Evolutionary conservation across 225 moss, liverwort and hornwort species (phyloP).

Genomic region (Marchantia polymorpha): DNA sequence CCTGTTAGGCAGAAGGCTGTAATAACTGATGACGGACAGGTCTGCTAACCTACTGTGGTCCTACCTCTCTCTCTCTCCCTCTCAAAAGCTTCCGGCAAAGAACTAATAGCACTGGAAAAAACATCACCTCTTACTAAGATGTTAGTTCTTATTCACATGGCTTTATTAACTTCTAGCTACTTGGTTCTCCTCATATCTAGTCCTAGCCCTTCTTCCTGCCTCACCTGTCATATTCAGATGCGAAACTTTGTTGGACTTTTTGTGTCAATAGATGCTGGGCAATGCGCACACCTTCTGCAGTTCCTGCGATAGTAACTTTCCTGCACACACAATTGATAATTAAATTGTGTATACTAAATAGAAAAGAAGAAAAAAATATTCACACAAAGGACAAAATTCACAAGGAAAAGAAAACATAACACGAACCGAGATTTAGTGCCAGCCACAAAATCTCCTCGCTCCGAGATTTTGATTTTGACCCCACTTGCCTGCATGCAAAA

Average conservation of each 20-base stretch:
- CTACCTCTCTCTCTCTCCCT: conserved; percentile 6
- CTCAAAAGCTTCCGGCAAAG: no score
- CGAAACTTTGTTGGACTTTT: conserved; percentile 52
- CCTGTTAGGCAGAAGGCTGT: conserved; percentile 3
- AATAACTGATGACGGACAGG: neutral
- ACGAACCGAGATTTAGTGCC: conserved; percentile 54
- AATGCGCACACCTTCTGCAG: conserved; percentile 51
- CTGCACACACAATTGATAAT: conserved; percentile 24
- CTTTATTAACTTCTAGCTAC: conserved; percentile 4
- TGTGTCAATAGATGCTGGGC: conserved; percentile 52
- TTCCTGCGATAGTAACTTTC: conserved; percentile 55
- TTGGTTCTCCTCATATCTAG: neutral
- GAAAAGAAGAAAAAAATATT: neutral
- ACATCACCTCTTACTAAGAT: conserved; percentile 7
- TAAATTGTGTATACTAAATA: neutral
- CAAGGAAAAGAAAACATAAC: neutral
- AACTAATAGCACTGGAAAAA: neutral
- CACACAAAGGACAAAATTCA: neutral
- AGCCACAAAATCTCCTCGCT: conserved; percentile 52
- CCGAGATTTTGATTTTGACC: conserved; percentile 59
- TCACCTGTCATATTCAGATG: conserved; percentile 39
- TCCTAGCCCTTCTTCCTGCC: neutral
- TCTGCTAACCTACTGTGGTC: neutral
- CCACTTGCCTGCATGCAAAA: conserved; percentile 51
- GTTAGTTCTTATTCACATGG: conserved; percentile 19